A percentile compares a stretch with the other conserved stretches of the same genome.
These are phyloP conservation scores for Gynostemma pentaphyllum DNA, from an alignment of 306 rosid genomes.

Conservation along the genomic window DNA sequence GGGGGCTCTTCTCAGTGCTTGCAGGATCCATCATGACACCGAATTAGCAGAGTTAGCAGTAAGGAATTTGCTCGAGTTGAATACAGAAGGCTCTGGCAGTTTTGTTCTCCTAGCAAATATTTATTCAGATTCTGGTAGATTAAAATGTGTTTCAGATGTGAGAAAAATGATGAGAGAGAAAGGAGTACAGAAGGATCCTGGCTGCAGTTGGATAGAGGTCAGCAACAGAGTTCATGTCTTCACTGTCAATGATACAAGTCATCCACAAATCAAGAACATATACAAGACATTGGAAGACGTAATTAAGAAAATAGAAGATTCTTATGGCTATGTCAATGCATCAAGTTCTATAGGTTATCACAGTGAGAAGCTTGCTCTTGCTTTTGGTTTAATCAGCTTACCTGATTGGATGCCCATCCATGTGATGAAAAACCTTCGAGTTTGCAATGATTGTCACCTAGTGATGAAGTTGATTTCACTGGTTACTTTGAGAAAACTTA, in stretches of 20 bases:
- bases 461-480: slow-evolving; percentile 40
- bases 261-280: slow-evolving; percentile 41
- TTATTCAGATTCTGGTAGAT: slow-evolving; percentile 29
- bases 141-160: slow-evolving; percentile 36
- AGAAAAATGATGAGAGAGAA: slow-evolving; percentile 36
- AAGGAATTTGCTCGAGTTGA: slow-evolving; percentile 32
- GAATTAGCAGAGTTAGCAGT: slow-evolving; percentile 36
- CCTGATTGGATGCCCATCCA: slow-evolving; percentile 46
- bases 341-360: slow-evolving; percentile 25
- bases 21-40: slow-evolving; percentile 34
- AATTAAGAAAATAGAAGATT: slow-evolving; percentile 36
- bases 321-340: slow-evolving; percentile 20
- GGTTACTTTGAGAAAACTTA: slow-evolving; percentile 39
- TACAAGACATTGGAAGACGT: slow-evolving; percentile 32
- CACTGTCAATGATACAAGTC: slow-evolving; percentile 41
- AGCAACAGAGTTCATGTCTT: slow-evolving; percentile 47
- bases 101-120: slow-evolving; percentile 46
- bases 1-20: slow-evolving; percentile 43
- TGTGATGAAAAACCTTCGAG: slow-evolving; percentile 50
- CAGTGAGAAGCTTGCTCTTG: slow-evolving; percentile 47
- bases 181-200: slow-evolving; percentile 39
- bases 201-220: slow-evolving; percentile 60
- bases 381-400: slow-evolving; percentile 43
- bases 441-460: slow-evolving; percentile 45
- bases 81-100: slow-evolving; percentile 35